Conservation (phyloP, 208 protist genomes). For the Leishmania tarentolae region DNA sequence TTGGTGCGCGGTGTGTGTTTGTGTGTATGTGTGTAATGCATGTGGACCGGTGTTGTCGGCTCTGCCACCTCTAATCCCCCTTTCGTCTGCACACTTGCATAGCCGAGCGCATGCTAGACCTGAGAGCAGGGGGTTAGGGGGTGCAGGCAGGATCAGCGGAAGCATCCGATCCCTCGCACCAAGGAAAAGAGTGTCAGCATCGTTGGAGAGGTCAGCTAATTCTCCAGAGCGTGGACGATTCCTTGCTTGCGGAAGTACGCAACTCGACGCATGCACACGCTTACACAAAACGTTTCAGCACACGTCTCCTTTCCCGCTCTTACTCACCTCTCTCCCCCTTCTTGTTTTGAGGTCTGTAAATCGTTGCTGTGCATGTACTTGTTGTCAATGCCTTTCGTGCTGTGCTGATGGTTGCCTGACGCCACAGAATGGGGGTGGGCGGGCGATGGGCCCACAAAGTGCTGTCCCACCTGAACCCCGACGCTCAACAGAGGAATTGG, state of each 20-base stretch:
- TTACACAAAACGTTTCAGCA: background rate
- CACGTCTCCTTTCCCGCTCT: background rate
- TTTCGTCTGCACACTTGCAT: background rate
- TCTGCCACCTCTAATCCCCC: background rate
- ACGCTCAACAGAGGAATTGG: background rate
- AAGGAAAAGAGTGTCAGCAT: background rate
- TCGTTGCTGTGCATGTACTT: too few relatives aligned
- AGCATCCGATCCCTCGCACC: background rate
- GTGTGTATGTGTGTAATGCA: constrained; percentile 6
- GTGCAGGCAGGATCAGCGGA: background rate
- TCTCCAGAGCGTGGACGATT: background rate
- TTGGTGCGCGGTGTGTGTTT: background rate
- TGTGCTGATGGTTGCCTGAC: background rate
- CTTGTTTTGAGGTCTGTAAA: background rate
- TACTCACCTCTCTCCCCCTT: background rate
- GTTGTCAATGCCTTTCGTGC: background rate
- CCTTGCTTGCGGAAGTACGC: background rate
- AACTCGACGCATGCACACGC: background rate
- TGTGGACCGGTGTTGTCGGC: background rate
- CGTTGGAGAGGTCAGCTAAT: background rate
- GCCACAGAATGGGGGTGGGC: background rate
- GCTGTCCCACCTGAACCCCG: background rate
- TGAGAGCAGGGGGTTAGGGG: background rate
- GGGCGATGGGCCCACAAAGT: background rate
- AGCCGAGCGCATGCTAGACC: background rate